These are phyloP conservation scores for Pugionium dolabratum DNA, from an alignment of 345 rosid genomes.

Conservation along the genomic window DNA sequence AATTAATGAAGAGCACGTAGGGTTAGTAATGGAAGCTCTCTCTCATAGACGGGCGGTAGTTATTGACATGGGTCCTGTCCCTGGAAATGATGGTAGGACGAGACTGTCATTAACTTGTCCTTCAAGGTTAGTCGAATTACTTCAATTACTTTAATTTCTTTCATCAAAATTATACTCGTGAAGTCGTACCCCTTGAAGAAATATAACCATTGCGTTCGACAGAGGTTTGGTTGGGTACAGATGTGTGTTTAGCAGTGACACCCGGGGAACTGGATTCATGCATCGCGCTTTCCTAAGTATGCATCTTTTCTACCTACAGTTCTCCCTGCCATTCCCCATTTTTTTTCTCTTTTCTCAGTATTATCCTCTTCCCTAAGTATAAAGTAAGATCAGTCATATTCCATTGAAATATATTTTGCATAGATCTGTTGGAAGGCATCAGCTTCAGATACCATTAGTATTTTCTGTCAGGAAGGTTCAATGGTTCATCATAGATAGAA, in stretches of 20 bases:
- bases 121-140: slow-evolving; percentile 61
- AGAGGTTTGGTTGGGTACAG: slow-evolving; percentile 99
- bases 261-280: slow-evolving; percentile 99
- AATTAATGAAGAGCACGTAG: slow-evolving; percentile 96
- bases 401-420: slow-evolving; percentile 17
- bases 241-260: slow-evolving; percentile 96
- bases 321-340: background rate
- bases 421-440: background rate
- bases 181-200: slow-evolving; percentile 3
- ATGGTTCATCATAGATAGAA: background rate
- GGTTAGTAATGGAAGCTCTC: slow-evolving; percentile 88
- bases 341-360: background rate
- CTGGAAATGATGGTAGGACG: slow-evolving; percentile 86
- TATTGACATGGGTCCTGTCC: slow-evolving; percentile 91
- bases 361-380: slow-evolving; percentile 15
- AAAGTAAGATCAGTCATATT: background rate
- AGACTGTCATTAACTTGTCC: slow-evolving; percentile 90
- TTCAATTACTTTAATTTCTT: background rate
- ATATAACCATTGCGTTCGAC: slow-evolving; percentile 28
- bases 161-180: background rate
- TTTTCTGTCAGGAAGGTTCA: background rate
- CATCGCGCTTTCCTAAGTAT: slow-evolving; percentile 95
- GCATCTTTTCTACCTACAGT: slow-evolving; percentile 32
- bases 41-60: slow-evolving; percentile 90
- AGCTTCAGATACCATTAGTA: slow-evolving; percentile 4